Evolutionary conservation across 768 basidiomycete species (phyloP), one percentile per base, ranked within the genome.

Genomic region (Tricholoma sp.): DNA sequence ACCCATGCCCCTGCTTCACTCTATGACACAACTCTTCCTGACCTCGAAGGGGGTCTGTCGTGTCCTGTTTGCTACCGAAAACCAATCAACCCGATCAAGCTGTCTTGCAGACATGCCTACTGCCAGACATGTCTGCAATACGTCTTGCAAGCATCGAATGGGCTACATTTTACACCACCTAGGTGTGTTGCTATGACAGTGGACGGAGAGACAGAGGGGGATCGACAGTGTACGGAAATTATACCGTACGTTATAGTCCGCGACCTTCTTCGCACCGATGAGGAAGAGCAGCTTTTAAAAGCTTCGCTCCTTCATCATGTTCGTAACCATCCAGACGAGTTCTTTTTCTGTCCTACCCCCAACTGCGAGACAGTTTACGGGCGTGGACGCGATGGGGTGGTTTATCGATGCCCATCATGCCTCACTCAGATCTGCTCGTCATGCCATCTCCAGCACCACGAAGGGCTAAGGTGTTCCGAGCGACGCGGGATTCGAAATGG

Each of bases 281-380:
- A 78, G 13, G 76, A 77, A 60, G 69, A 70, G 12, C 58, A 61
- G 1, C 67, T 84, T 18, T 64, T 82, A 33, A 71, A 71, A 36
- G 63, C 69, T 4, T 72, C 76, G 2, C 80, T 84, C 60, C 57
- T 75, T 7, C 59, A 73, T 1, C 68, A 79, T 65, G 68, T 84
- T 50, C 76, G 75, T 54, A 60, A 66, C 10, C 70, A 66, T 31
- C 64, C 72, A 1, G 62, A 72, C 29, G 73, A 75, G n/a, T 76
- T 76, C 59, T 76, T 76, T 57, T 80, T 80, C 67, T 86, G 84
- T 63, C 82, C 84, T 1, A 75, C 79, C 2, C 68, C 77, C 3
- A 69, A 76, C 51, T 86, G 85, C 61, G 61, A 74, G 42, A 72
- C 75, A 11, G 71, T 83, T 15, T 81, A 82, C 63, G 69, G 76